Evolutionary conservation across 768 basidiomycete species (phyloP), one percentile per base, ranked within the genome.

Genomic region (Tricholoma matsutake): DNA sequence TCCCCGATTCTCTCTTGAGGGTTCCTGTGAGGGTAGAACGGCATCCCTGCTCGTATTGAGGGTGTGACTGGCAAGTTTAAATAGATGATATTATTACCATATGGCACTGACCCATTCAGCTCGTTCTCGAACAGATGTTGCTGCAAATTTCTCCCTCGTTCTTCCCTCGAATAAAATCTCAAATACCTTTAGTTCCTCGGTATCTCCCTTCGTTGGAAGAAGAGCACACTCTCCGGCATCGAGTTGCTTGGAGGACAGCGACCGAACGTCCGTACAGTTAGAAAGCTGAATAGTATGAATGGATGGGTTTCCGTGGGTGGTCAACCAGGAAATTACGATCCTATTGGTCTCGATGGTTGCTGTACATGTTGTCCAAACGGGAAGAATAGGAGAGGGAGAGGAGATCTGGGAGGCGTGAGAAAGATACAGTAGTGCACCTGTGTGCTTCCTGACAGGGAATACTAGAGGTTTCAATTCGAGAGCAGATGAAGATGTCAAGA

Each of bases 31-130:
- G 6, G 77, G 75, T 32, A 90, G 73, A 25, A 89, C 76, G 4
- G 77, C 75, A 68, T 90, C 86, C 88, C 88, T 88, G 64, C 4
- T 13, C 59, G 22, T 25, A 7, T 11, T 25, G 13, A 39, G 37
- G 55, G 43, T 47, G 20, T 45, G 59, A 41, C n/a, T 51, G 51
- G 18, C 32, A 9, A 57, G 56, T 58, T 20, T 53, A 34, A 54
- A 28, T 34, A 34, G 57, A 53, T 32, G 29, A 22, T 69, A 78
- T 67, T 69, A 78, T 67, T 69, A 89, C 90, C 90, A 92, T 52
- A 91, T 83, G 3, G 86, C 82, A 65, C 86, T 87, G 54, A 92
- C 81, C 90, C 90, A 92, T 8, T 79, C 80, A 3, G 88, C 88
- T 55, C 90, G 78, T 59, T 88, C 87, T 61, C 81, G 78, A 28